Conservation (phyloP, 805 yeast species). For the Saturnispora halmiae region DNA sequence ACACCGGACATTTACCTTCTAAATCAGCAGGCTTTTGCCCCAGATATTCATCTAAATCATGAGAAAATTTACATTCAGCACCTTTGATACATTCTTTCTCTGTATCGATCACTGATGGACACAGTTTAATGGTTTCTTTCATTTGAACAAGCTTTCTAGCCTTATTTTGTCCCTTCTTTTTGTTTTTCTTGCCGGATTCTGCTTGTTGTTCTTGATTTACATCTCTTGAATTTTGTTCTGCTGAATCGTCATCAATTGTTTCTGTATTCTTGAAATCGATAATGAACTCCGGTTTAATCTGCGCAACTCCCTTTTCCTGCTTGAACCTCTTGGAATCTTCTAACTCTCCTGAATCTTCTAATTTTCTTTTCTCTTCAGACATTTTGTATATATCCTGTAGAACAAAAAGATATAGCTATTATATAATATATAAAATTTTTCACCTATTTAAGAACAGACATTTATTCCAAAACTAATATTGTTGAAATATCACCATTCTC, state of each 20-base stretch:
- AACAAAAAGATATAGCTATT: neutral
- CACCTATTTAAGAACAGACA: neutral
- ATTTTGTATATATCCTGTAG: neutral
- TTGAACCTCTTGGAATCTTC: conserved; percentile 9
- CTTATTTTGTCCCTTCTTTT: conserved; percentile 60
- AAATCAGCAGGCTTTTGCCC: conserved; percentile 61
- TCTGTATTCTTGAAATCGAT: conserved; percentile 23
- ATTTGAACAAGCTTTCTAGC: conserved; percentile 65
- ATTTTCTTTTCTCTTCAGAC: conserved; percentile 6
- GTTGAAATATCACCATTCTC: neutral
- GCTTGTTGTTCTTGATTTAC: neutral
- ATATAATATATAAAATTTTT: neutral
- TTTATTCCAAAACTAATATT: neutral
- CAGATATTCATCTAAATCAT: conserved; percentile 61
- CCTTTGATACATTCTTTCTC: conserved; percentile 53
- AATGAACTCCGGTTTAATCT: conserved; percentile 63
- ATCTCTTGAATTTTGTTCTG: conserved; percentile 29
- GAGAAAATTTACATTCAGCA: conserved; percentile 68
- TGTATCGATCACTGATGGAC: conserved; percentile 56
- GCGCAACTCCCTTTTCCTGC: conserved; percentile 51
- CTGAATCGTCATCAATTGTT: conserved; percentile 37
- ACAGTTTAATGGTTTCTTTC: conserved; percentile 55
- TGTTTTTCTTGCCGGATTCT: conserved; percentile 20
- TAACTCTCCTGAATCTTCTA: conserved; percentile 5
- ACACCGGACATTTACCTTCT: conserved; percentile 79